A percentile compares a stretch with the other conserved stretches of the same genome.
Conservation (phyloP, 2,329 filamentous ascomycete species). For the Alternaria brassicicola region DNA sequence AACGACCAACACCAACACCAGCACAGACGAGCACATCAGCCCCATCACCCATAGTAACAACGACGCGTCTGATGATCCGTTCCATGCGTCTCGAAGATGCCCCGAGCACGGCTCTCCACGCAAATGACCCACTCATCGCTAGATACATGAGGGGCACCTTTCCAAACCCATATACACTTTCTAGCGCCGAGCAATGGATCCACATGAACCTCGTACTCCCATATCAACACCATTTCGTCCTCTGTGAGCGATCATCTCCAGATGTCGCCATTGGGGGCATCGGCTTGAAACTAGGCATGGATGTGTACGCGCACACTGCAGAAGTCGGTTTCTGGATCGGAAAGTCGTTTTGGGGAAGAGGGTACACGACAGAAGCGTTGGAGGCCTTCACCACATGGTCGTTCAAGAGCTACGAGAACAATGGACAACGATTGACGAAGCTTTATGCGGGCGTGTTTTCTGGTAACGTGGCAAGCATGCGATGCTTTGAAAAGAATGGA, state of each 20-base stretch:
- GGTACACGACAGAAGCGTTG: constrained; percentile 43
- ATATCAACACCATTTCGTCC: constrained; percentile 25
- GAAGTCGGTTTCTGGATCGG: constrained; percentile 54
- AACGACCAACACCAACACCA: constrained; percentile 21
- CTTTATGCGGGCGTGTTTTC: constrained; percentile 39
- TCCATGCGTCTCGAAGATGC: constrained; percentile 44
- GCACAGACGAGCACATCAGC: constrained; percentile 25
- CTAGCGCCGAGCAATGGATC: constrained; percentile 46
- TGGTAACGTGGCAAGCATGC: constrained; percentile 46
- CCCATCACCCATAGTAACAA: constrained; percentile 39
- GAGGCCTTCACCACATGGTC: constrained; percentile 44
- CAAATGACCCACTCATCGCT: constrained; percentile 41
- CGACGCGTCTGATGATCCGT: constrained; percentile 37
- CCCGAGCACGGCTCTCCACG: constrained; percentile 27
- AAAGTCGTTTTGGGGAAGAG: constrained; percentile 45
- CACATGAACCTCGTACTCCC: constrained; percentile 24
- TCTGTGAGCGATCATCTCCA: constrained; percentile 21
- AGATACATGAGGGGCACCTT: constrained; percentile 49
- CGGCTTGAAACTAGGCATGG: constrained; percentile 45
- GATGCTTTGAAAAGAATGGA: constrained; percentile 48
- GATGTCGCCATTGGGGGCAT: constrained; percentile 44
- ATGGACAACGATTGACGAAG: constrained; percentile 31
- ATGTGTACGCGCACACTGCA: constrained; percentile 46
- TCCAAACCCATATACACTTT: constrained; percentile 49
- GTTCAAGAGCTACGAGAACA: constrained; percentile 37